phyloP scores from a whole-genome alignment of 2,329 filamentous ascomycete species.

The Metarhizium guizhouense region DNA sequence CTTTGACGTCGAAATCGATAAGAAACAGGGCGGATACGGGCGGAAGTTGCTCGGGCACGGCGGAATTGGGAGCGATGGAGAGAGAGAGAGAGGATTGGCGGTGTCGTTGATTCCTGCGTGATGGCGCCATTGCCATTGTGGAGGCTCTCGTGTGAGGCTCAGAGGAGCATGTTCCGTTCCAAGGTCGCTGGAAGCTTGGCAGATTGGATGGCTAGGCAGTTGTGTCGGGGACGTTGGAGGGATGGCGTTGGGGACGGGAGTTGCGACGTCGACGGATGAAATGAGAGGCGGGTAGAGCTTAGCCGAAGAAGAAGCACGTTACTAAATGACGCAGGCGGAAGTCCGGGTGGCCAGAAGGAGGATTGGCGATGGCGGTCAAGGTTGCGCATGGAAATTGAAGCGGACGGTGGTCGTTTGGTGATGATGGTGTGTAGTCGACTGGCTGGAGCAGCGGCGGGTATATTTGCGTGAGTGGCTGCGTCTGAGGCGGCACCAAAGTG shows the following conservation, averaged over 20 bases:
- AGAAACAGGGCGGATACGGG: slow-evolving; percentile 70
- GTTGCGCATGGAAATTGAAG: neutral
- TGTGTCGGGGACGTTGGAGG: neutral
- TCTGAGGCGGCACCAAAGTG: neutral
- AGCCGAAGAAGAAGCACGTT: no score
- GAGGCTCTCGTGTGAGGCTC: slow-evolving; percentile 9
- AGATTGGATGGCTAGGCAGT: neutral
- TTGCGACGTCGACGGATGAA: neutral
- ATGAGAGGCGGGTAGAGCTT: no score
- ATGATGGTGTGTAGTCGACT: neutral
- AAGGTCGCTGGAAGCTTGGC: neutral
- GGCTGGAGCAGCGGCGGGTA: neutral
- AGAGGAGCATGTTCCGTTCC: slow-evolving; percentile 5
- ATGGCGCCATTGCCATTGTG: slow-evolving; percentile 33
- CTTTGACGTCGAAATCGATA: slow-evolving; percentile 86
- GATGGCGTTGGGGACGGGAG: neutral
- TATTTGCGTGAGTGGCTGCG: neutral
- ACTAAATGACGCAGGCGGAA: neutral
- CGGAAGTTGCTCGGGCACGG: slow-evolving; percentile 22
- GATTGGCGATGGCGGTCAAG: neutral
- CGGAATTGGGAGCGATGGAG: slow-evolving; percentile 18
- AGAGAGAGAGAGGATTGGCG: slow-evolving; percentile 29
- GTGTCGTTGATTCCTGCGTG: slow-evolving; percentile 27
- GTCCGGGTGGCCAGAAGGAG: neutral
- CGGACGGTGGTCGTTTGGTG: neutral